Base-by-base conservation (phyloP, 176 grass and related monocot genomes). In the Juncus effusus region DNA sequence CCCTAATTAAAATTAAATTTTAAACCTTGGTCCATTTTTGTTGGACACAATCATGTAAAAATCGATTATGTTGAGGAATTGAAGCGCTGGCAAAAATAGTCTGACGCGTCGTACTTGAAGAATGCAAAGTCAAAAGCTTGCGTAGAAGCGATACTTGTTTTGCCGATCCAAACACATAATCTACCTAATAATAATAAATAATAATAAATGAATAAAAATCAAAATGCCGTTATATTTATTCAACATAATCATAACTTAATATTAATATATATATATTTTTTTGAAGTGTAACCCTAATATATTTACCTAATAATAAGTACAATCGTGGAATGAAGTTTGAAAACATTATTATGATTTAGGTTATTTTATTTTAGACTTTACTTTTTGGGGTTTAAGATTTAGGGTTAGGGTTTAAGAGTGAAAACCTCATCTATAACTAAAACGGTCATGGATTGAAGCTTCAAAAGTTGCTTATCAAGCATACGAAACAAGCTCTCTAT, bases 11-110 rank as follows among this genome's bases (percentile, higher is more conserved):
- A 78, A 59, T 28, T 59, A 16, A 65, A 51, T 14, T 54, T 47
- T 62, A 16, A 66, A 90, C 87, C 87, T 97, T 97, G 13, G 94
- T 97, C 94, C 88, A 97, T 62, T 97, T 97, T 51, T 97, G 82
- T 10, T 97, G 88, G 36, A 87, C 13, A 54, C 85, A 97, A 11
- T 97, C 85, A 44, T 89, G 72, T n/a, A 97, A 42, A 65, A 97
- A 97, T 52, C 85, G 80, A 54, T 93, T 93, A 77, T 97, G 94
- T 65, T 97, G 94, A 62, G 88, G 94, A 64, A 97, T 97, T 1
- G 88, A 89, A 76, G 94, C 94, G 1, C 88, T 97, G n/a, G 94
- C 85, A 16, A 97, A 81, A 59, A 97, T 73, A 38, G 94, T 97
- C 65, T 97, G 94, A 3, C 80, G 82, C 65, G 51, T 62, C 11